A percentile compares a stretch with the other conserved stretches of the same genome.
These are phyloP conservation scores for Phalaenopsis hybrid DNA, from an alignment of 116 monocot genomes.

Conservation along the genomic window DNA sequence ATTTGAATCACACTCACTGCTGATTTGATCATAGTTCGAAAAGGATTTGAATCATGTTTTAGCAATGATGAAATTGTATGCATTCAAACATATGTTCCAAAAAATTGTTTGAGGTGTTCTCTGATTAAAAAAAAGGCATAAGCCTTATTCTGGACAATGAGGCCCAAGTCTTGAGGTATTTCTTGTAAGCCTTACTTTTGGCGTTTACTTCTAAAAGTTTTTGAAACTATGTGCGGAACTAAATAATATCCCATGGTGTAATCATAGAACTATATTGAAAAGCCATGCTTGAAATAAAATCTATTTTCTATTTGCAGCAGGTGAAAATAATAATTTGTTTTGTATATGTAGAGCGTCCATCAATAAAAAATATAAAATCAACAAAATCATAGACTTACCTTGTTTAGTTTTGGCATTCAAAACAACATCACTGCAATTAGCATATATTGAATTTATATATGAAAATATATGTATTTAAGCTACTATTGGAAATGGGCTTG, in stretches of 20 bases:
- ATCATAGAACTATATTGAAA: not conserved
- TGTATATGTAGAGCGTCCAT: not conserved
- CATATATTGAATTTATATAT: not conserved
- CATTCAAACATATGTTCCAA: too few relatives aligned
- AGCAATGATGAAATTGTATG: too few relatives aligned
- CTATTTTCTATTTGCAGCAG: not conserved
- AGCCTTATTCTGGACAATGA: too few relatives aligned
- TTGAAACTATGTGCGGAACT: too few relatives aligned
- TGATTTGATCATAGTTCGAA: too few relatives aligned
- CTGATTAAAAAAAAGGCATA: too few relatives aligned
- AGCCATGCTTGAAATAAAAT: not conserved
- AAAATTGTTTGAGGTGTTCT: too few relatives aligned
- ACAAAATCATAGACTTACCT: not conserved
- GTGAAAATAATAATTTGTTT: not conserved
- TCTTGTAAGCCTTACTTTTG: too few relatives aligned
- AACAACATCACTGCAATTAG: not conserved
- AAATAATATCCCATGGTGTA: not conserved
- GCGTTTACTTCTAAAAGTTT: too few relatives aligned
- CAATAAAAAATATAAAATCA: not conserved
- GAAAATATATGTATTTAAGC: not conserved
- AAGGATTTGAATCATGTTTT: too few relatives aligned
- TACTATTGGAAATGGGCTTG: not conserved
- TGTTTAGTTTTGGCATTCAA: not conserved
- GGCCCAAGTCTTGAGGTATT: too few relatives aligned
- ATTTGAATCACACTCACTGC: too few relatives aligned